A percentile compares a stretch with the other conserved stretches of the same genome.
These are phyloP conservation scores for Cynara cardunculus DNA, from an alignment of 129 eudicot species.

Conservation along the genomic window DNA sequence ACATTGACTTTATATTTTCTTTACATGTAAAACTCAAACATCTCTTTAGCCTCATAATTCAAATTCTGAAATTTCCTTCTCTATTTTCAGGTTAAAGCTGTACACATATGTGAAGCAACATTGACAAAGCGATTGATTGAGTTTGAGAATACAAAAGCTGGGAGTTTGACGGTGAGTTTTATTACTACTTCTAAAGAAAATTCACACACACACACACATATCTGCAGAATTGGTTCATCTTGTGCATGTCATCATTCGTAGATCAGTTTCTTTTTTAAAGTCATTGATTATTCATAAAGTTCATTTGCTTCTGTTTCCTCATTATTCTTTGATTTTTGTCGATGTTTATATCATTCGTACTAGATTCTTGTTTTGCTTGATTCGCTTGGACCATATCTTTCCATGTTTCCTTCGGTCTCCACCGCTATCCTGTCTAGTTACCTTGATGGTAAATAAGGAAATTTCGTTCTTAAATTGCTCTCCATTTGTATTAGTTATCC, in stretches of 20 bases:
- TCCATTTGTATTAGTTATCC: neutral
- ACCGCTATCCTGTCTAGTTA: neutral
- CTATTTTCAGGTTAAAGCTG: slow-evolving; percentile 46
- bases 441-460: neutral
- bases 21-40: neutral
- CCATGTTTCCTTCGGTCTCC: neutral
- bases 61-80: neutral
- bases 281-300: neutral
- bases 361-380: too few species aligned
- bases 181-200: slow-evolving; percentile 7
- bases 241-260: slow-evolving; percentile 3
- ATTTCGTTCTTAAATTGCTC: neutral
- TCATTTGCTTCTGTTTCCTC: neutral
- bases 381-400: neutral
- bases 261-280: neutral
- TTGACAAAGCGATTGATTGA: slow-evolving; percentile 72
- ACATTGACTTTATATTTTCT: neutral
- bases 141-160: slow-evolving; percentile 69
- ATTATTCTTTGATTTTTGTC: neutral
- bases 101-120: slow-evolving; percentile 78
- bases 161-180: slow-evolving; percentile 59
- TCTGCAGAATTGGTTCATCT: slow-evolving; percentile 12
- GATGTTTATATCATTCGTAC: neutral
- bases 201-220: neutral
- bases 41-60: neutral